Conservation (phyloP, 306 rosid species). For the Medicago arabica region DNA sequence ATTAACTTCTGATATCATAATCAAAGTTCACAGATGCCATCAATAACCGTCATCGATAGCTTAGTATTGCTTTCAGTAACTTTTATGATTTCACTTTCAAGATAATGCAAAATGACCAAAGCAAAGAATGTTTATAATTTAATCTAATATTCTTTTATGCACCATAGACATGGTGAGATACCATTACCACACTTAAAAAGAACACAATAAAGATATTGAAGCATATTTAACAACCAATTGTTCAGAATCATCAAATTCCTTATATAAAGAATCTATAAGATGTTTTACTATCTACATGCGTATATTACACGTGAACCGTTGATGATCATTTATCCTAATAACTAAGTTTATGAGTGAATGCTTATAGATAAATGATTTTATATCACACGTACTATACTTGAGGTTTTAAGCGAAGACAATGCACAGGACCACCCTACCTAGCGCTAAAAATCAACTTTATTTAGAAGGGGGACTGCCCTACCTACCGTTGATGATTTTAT, state of each 20-base stretch:
- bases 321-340: not conserved
- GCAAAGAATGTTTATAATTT: not conserved
- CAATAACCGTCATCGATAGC: not conserved
- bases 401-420: not conserved
- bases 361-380: conserved; percentile 13
- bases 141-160: conserved; percentile 12
- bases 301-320: no score
- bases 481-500: no score
- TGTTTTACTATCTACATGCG: not conserved
- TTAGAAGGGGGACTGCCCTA: conserved; percentile 1
- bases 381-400: not conserved
- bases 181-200: not conserved
- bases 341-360: not conserved
- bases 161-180: not conserved
- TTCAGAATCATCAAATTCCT: conserved; percentile 16
- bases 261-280: conserved; percentile 1
- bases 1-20: not conserved
- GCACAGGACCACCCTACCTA: not conserved
- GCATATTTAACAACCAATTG: conserved; percentile 8
- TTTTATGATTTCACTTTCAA: not conserved
- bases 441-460: not conserved
- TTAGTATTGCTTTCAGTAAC: not conserved
- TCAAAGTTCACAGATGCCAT: not conserved
- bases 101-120: not conserved
- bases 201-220: conserved; percentile 14